Evolutionary conservation across 2,329 filamentous ascomycete genomes (phyloP).

Genomic region (Cordyceps tenuipes): DNA sequence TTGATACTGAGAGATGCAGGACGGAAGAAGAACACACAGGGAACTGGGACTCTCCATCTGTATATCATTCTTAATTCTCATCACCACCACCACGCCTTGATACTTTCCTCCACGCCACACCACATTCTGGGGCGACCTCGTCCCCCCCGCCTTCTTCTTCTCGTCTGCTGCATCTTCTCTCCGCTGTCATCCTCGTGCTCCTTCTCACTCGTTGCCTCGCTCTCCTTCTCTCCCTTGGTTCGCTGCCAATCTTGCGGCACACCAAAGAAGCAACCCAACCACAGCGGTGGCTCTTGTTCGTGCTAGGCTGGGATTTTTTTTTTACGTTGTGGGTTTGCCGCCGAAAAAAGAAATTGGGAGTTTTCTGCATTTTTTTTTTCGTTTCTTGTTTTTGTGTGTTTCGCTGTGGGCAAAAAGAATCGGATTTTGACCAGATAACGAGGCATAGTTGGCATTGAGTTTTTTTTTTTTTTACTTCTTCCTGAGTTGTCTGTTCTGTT

Average conservation of each 20-base stretch:
- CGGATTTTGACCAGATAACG: background rate
- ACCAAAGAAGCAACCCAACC: too few relatives aligned
- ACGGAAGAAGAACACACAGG: background rate
- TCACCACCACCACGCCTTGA: background rate
- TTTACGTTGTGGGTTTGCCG: background rate
- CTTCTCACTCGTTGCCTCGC: background rate
- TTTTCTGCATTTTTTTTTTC: background rate
- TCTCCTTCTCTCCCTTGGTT: background rate
- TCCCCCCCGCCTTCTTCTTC: background rate
- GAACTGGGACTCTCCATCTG: conserved; percentile 5
- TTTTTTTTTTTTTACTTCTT: too few relatives aligned
- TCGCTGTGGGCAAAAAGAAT: background rate
- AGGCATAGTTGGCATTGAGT: conserved; percentile 10
- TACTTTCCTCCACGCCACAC: background rate
- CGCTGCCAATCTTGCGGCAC: background rate
- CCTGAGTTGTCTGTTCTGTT: background rate
- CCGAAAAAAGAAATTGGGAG: background rate
- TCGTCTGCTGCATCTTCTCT: background rate
- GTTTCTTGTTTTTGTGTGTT: too few relatives aligned
- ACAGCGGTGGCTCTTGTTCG: background rate
- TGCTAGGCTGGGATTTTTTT: background rate
- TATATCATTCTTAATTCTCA: conserved; percentile 10
- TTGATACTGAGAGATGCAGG: background rate
- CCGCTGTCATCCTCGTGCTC: too few relatives aligned
- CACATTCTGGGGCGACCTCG: background rate